Percentiles rank a stretch among this genome's conserved stretches.
These are phyloP conservation scores for Cordyceps farinosa DNA, from an alignment of 2,329 filamentous ascomycete genomes.

Conservation along the genomic window DNA sequence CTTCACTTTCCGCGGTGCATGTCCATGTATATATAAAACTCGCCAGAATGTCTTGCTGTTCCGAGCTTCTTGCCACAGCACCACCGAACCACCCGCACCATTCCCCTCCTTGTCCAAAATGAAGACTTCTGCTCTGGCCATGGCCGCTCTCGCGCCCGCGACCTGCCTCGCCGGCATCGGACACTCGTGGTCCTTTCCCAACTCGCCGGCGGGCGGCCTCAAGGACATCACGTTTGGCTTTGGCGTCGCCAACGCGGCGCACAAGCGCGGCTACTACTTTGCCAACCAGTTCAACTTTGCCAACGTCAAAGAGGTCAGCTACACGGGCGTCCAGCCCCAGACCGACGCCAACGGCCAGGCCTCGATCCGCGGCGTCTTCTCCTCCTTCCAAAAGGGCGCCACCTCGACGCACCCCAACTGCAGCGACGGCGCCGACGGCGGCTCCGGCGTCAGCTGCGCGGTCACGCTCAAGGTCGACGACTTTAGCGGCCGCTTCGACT, in stretches of 20 bases:
- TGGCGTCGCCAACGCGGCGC: conserved; percentile 21
- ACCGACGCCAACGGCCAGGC: conserved; percentile 17
- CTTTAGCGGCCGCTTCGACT: conserved; percentile 23
- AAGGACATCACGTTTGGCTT: conserved; percentile 23
- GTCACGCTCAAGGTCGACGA: conserved; percentile 17
- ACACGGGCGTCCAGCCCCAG: conserved; percentile 24
- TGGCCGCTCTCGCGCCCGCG: neutral
- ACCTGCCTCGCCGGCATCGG: conserved; percentile 10
- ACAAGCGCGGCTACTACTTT: conserved; percentile 24
- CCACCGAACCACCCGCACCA: neutral
- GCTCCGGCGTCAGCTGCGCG: conserved; percentile 25
- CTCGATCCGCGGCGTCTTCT: conserved; percentile 24
- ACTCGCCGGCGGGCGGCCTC: neutral
- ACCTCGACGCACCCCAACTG: conserved; percentile 23
- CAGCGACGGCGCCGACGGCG: conserved; percentile 26
- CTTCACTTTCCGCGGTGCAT: neutral
- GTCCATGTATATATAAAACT: too few relatives aligned
- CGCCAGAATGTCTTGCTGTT: neutral
- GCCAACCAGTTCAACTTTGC: conserved; percentile 24
- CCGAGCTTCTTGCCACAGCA: too few relatives aligned
- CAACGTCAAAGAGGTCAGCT: conserved; percentile 16
- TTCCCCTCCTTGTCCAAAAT: neutral
- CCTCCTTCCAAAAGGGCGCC: conserved; percentile 22
- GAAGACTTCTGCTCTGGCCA: neutral
- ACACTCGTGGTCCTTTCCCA: conserved; percentile 2